Conservation (phyloP, 2,329 filamentous ascomycete species). For the Macrophomina pseudophaseolina region DNA sequence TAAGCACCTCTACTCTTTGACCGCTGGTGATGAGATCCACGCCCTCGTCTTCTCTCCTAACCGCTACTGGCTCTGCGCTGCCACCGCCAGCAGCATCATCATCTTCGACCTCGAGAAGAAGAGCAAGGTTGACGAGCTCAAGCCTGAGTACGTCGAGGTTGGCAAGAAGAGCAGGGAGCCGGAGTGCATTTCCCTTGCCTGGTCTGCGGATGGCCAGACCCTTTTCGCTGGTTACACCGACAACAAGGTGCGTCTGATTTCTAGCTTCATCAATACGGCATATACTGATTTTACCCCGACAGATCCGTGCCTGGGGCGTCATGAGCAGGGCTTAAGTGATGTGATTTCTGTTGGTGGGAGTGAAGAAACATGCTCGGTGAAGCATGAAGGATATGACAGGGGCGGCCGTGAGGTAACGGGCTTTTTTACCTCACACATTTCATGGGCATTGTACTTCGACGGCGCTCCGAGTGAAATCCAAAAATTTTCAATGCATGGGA, state of each 20-base stretch:
- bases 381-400: slow-evolving; percentile 27
- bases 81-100: slow-evolving; percentile 97
- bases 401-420: slow-evolving; percentile 27
- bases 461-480: slow-evolving; percentile 49
- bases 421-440: slow-evolving; percentile 26
- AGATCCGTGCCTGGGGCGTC: slow-evolving; percentile 49
- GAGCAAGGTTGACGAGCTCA: slow-evolving; percentile 99
- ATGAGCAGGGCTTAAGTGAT: slow-evolving; percentile 48
- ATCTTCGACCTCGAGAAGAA: slow-evolving; percentile 99
- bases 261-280: not conserved
- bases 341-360: slow-evolving; percentile 30
- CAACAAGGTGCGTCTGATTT: slow-evolving; percentile 67
- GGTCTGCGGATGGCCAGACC: slow-evolving; percentile 98
- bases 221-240: slow-evolving; percentile 99
- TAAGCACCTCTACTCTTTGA: slow-evolving; percentile 99
- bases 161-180: slow-evolving; percentile 99
- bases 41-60: slow-evolving; percentile 99
- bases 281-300: not conserved
- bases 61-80: slow-evolving; percentile 99
- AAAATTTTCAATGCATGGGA: slow-evolving; percentile 47
- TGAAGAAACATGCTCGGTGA: slow-evolving; percentile 22
- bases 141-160: slow-evolving; percentile 94
- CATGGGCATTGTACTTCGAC: slow-evolving; percentile 41
- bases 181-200: slow-evolving; percentile 96
- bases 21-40: slow-evolving; percentile 99